Evolutionary conservation across 805 yeast species (phyloP).

Genomic region (Maudiozyma bulderi): DNA sequence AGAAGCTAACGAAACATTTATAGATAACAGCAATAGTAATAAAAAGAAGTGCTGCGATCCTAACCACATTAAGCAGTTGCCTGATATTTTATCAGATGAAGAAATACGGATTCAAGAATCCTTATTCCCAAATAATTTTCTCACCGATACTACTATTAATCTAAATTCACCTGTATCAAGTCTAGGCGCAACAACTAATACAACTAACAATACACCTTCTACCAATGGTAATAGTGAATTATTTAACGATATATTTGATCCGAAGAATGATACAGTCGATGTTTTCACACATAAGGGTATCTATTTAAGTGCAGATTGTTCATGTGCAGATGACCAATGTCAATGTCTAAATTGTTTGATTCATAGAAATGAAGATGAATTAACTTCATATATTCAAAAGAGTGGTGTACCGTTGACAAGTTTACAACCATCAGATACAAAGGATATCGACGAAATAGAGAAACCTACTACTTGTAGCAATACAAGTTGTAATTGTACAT

Average conservation of each 20-base stretch:
- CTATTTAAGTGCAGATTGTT: conserved; percentile 26
- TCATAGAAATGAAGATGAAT: conserved; percentile 29
- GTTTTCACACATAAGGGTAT: conserved; percentile 27
- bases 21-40: neutral
- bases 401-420: conserved; percentile 26
- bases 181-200: neutral
- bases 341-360: conserved; percentile 27
- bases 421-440: conserved; percentile 6
- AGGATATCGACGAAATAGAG: neutral
- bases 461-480: conserved; percentile 4
- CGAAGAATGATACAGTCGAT: conserved; percentile 18
- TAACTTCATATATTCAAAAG: conserved; percentile 20
- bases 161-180: neutral
- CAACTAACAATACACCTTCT: neutral
- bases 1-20: neutral
- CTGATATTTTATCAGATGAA: neutral
- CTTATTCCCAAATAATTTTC: neutral
- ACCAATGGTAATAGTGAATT: neutral
- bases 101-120: neutral
- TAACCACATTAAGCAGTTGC: conserved; percentile 1
- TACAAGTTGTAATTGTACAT: conserved; percentile 14
- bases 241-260: conserved; percentile 5
- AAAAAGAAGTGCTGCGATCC: conserved; percentile 7
- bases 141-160: neutral
- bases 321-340: conserved; percentile 26